A percentile compares a stretch with the other conserved stretches of the same genome.
phyloP scores from a whole-genome alignment of 2,329 filamentous ascomycete genomes.

The Aureobasidium sp. region DNA sequence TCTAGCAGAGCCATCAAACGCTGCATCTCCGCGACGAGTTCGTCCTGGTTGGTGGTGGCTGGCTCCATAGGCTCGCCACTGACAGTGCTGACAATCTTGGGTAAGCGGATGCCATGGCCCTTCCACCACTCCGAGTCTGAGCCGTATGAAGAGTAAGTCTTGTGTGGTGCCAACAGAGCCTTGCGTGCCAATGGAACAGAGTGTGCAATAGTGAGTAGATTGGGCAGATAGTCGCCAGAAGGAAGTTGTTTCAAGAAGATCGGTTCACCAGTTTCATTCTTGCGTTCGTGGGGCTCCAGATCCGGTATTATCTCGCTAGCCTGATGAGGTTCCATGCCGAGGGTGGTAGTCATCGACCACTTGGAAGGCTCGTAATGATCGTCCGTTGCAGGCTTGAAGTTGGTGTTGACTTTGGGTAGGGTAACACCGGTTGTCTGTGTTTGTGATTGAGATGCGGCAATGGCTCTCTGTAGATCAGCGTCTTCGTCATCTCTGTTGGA shows the following conservation, averaged over 20 bases:
- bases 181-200: conserved; percentile 53
- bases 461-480: conserved; percentile 23
- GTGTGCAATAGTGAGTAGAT: conserved; percentile 55
- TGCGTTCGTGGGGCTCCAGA: conserved; percentile 37
- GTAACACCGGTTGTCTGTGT: conserved; percentile 47
- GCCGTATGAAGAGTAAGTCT: conserved; percentile 45
- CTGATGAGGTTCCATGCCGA: conserved; percentile 33
- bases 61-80: conserved; percentile 24
- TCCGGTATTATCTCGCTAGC: conserved; percentile 48
- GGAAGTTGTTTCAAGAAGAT: conserved; percentile 52
- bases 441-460: conserved; percentile 24
- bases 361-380: conserved; percentile 46
- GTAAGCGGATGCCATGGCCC: conserved; percentile 45
- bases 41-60: conserved; percentile 33
- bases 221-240: conserved; percentile 48
- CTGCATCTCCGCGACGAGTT: conserved; percentile 51
- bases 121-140: conserved; percentile 56
- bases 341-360: conserved; percentile 47
- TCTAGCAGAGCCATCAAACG: conserved; percentile 57
- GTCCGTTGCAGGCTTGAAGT: conserved; percentile 50
- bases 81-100: conserved; percentile 43
- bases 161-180: conserved; percentile 45
- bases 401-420: conserved; percentile 27
- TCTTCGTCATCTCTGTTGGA: conserved; percentile 27
- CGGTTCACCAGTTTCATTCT: conserved; percentile 43